phyloP scores from a whole-genome alignment of 352 stramenopile species.

The Pythium insidiosum region DNA sequence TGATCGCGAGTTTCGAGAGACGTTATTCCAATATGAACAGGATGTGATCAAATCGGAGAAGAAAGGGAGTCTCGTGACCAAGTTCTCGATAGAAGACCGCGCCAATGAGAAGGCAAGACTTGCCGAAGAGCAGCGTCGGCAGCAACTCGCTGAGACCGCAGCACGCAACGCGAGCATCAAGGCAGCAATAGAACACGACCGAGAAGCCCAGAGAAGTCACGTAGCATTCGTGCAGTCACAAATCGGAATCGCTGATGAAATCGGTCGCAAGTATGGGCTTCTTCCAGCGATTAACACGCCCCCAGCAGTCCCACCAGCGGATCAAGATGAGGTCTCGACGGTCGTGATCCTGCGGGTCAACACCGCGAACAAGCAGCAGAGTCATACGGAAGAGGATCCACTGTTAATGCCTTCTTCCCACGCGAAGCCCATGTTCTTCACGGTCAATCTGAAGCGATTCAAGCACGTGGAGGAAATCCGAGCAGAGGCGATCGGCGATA shows the following conservation, averaged over 20 bases:
- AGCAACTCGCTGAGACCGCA: too few species aligned
- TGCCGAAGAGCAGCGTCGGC: not conserved
- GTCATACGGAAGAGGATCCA: not conserved
- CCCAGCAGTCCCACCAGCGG: not conserved
- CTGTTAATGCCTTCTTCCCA: not conserved
- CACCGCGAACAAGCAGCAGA: not conserved
- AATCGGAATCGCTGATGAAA: slow-evolving; percentile 26
- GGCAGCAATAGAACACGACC: slow-evolving; percentile 1
- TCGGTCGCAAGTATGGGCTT: slow-evolving; percentile 34
- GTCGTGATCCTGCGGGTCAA: slow-evolving; percentile 47
- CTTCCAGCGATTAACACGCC: slow-evolving; percentile 52
- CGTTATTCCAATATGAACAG: slow-evolving; percentile 36
- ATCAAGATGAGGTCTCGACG: slow-evolving; percentile 52
- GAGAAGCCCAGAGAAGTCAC: not conserved
- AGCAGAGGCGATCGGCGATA: slow-evolving; percentile 51
- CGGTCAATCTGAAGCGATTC: slow-evolving; percentile 65
- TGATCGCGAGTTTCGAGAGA: slow-evolving; percentile 31
- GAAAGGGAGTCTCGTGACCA: slow-evolving; percentile 29
- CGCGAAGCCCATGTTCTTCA: slow-evolving; percentile 54
- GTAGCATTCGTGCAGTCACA: slow-evolving; percentile 16
- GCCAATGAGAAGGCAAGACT: slow-evolving; percentile 10
- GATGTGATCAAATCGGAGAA: slow-evolving; percentile 34
- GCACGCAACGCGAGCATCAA: too few species aligned
- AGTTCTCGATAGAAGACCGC: slow-evolving; percentile 36
- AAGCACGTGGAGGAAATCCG: slow-evolving; percentile 54